Evolutionary conservation across 176 grass and related monocot species (phyloP).

Genomic region (Metroxylon sagu): DNA sequence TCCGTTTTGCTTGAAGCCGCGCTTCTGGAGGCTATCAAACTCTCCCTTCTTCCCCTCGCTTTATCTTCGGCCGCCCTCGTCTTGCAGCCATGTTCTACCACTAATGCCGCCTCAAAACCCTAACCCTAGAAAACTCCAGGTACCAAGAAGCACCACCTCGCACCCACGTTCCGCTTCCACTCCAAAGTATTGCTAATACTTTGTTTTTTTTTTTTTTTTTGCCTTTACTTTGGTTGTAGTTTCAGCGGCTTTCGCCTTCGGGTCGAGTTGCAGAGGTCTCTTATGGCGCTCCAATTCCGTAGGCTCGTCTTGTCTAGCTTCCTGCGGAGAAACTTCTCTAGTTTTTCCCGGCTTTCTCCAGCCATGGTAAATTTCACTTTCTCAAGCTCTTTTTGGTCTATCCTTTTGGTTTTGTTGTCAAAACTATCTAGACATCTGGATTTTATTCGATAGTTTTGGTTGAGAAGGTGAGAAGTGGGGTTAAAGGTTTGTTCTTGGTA

Average conservation of each 20-base stretch:
- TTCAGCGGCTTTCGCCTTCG: not conserved
- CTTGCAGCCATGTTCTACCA: not conserved
- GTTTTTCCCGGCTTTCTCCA: slow-evolving; percentile 17
- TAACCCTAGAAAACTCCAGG: slow-evolving; percentile 4
- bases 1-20: no score
- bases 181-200: no score
- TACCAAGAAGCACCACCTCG: not conserved
- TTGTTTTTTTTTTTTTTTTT: not conserved
- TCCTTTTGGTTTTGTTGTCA: not conserved
- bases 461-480: no score
- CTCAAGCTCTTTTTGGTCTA: not conserved
- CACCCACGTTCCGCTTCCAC: not conserved
- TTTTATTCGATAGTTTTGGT: not conserved
- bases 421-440: not conserved
- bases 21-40: no score
- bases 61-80: not conserved
- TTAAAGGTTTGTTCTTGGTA: no score
- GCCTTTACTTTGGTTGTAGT: not conserved
- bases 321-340: slow-evolving; percentile 25
- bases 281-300: slow-evolving; percentile 73
- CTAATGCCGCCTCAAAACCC: slow-evolving; percentile 22
- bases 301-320: slow-evolving; percentile 45
- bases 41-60: no score
- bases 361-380: slow-evolving; percentile 36
- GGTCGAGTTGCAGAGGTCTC: not conserved